Percentiles rank a stretch among this genome's conserved stretches.
phyloP scores from a whole-genome alignment of 2,329 filamentous ascomycete genomes.

The Corynespora cassiicola region DNA sequence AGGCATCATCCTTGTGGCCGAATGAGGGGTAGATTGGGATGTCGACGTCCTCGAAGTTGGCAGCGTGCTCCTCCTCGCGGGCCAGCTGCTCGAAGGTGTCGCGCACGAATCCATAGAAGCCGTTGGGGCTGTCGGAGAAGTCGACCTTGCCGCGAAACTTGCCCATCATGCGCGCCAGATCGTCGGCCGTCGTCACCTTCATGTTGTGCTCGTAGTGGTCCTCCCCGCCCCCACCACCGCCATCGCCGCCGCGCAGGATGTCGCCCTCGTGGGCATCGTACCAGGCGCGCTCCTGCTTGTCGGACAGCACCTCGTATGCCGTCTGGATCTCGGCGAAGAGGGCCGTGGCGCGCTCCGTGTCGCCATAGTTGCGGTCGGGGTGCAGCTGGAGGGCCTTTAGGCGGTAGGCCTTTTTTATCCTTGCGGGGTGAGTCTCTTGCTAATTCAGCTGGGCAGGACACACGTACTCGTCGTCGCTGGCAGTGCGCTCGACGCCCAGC shows the following conservation, averaged over 20 bases:
- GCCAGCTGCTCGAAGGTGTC: conserved; percentile 82
- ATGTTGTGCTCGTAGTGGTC: conserved; percentile 71
- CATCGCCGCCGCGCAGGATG: conserved; percentile 74
- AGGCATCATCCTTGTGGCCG: conserved; percentile 75
- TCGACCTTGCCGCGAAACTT: conserved; percentile 80
- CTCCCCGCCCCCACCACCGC: conserved; percentile 50
- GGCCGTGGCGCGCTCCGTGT: conserved; percentile 81
- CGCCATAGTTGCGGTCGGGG: conserved; percentile 89
- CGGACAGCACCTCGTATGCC: conserved; percentile 94
- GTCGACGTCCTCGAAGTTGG: conserved; percentile 69
- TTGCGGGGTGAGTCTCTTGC: conserved; percentile 47
- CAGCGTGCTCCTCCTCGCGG: conserved; percentile 78
- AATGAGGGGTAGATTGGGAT: conserved; percentile 79
- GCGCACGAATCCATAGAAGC: conserved; percentile 83
- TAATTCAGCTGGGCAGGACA: neutral
- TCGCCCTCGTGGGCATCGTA: conserved; percentile 93
- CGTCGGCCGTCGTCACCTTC: conserved; percentile 78
- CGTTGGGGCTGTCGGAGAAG: conserved; percentile 78
- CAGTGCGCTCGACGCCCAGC: conserved; percentile 73
- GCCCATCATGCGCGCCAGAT: conserved; percentile 78
- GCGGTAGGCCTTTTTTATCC: conserved; percentile 92
- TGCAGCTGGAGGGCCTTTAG: conserved; percentile 91
- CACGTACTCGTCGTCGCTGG: conserved; percentile 79
- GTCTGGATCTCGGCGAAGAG: conserved; percentile 91
- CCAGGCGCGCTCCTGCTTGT: conserved; percentile 95